These are phyloP conservation scores for Penicillium salamii DNA, from an alignment of 495 filamentous ascomycete genomes.

Conservation along the genomic window DNA sequence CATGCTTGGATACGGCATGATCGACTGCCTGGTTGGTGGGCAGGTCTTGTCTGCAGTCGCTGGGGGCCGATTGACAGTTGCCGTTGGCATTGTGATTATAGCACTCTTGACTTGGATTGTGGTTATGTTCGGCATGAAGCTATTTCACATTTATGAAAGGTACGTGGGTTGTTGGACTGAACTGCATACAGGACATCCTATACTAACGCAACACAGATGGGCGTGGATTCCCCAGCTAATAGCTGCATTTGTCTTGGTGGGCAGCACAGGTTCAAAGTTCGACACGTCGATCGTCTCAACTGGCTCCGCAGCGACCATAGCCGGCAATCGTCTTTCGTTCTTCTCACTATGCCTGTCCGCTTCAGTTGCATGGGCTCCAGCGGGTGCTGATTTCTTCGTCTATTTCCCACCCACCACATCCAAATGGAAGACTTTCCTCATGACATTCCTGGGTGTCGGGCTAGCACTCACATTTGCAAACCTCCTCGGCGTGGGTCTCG, in stretches of 20 bases:
- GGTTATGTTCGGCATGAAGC: constrained; percentile 61
- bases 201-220: constrained; percentile 32
- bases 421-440: constrained; percentile 35
- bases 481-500: constrained; percentile 64
- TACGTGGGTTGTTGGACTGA: background rate
- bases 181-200: no score
- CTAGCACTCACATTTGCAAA: constrained; percentile 53
- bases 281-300: constrained; percentile 36
- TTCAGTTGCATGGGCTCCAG: constrained; percentile 48
- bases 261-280: constrained; percentile 58
- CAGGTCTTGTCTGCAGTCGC: constrained; percentile 52
- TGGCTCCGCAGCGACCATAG: constrained; percentile 34
- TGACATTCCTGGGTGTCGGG: constrained; percentile 45
- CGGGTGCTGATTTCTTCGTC: constrained; percentile 50
- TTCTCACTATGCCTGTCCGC: constrained; percentile 58
- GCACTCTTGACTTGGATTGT: constrained; percentile 58
- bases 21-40: constrained; percentile 51
- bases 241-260: constrained; percentile 57
- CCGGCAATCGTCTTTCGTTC: constrained; percentile 56
- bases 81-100: constrained; percentile 61
- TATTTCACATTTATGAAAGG: constrained; percentile 64
- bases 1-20: constrained; percentile 63
- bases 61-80: constrained; percentile 50
- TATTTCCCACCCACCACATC: constrained; percentile 48
- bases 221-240: constrained; percentile 63